phyloP scores from a whole-genome alignment of 495 filamentous ascomycete species.

The Bryoglossum gracile region DNA sequence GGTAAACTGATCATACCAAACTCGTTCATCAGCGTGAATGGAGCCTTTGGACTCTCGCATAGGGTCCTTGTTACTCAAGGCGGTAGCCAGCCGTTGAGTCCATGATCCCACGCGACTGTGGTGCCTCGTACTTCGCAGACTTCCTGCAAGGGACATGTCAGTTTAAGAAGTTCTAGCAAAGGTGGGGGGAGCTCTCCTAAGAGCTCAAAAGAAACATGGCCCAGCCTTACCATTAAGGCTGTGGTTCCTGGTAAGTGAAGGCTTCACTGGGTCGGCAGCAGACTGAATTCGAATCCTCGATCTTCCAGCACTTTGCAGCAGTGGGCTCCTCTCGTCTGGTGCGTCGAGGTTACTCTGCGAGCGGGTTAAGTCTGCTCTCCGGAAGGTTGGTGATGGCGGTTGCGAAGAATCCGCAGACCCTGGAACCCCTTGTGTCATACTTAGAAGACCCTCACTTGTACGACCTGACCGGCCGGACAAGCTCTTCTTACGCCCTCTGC shows the following conservation, averaged over 20 bases:
- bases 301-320: slow-evolving; percentile 35
- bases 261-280: slow-evolving; percentile 25
- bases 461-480: slow-evolving; percentile 9
- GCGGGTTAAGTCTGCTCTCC: slow-evolving; percentile 6
- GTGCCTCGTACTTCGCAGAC: slow-evolving; percentile 47
- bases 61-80: slow-evolving; percentile 33
- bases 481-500: slow-evolving; percentile 4
- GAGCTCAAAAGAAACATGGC: neutral
- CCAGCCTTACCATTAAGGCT: slow-evolving; percentile 37
- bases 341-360: slow-evolving; percentile 18
- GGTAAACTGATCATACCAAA: slow-evolving; percentile 99
- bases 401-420: slow-evolving; percentile 11
- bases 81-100: slow-evolving; percentile 45
- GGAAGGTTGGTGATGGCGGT: slow-evolving; percentile 13
- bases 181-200: neutral
- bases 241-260: slow-evolving; percentile 39
- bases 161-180: neutral
- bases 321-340: slow-evolving; percentile 38
- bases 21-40: slow-evolving; percentile 68
- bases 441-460: slow-evolving; percentile 3
- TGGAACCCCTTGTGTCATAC: slow-evolving; percentile 13
- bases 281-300: slow-evolving; percentile 25
- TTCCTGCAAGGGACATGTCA: slow-evolving; percentile 15
- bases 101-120: slow-evolving; percentile 63
- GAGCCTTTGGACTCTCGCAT: slow-evolving; percentile 52